A percentile compares a stretch with the other conserved stretches of the same genome.
Conservation (phyloP, 164 flowering plant genomes). For the Vitis amurensis region DNA sequence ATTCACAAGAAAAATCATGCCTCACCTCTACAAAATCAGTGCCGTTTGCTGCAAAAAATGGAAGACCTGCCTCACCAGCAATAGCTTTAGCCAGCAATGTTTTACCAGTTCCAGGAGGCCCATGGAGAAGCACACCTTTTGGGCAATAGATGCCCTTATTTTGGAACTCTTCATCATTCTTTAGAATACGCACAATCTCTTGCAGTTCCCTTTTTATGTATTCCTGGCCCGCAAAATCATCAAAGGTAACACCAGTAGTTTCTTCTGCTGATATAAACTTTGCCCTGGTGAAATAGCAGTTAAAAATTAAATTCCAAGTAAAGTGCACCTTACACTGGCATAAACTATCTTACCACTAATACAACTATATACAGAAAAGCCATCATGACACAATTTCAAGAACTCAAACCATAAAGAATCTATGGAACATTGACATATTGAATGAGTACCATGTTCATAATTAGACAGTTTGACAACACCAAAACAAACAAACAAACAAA, state of each 20-base stretch:
- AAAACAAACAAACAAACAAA: too few relatives aligned
- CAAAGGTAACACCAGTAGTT: conserved; percentile 86
- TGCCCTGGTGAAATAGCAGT: conserved; percentile 51
- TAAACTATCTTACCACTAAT: neutral
- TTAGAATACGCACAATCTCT: conserved; percentile 87
- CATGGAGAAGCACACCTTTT: conserved; percentile 96
- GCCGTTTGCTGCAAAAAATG: conserved; percentile 94
- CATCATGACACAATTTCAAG: too few relatives aligned
- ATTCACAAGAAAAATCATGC: neutral
- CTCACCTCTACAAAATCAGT: conserved; percentile 98
- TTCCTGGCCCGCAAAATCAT: conserved; percentile 99
- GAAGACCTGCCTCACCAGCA: conserved; percentile 99
- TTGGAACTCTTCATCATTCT: conserved; percentile 88
- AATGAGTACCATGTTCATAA: too few relatives aligned
- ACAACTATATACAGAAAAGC: too few relatives aligned
- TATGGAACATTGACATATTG: too few relatives aligned
- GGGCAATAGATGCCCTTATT: conserved; percentile 94
- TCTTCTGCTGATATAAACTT: conserved; percentile 98
- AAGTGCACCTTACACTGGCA: neutral
- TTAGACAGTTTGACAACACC: too few relatives aligned
- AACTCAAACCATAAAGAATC: too few relatives aligned
- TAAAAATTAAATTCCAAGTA: conserved; percentile 2
- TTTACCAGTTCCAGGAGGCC: conserved; percentile 99
- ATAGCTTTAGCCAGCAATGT: conserved; percentile 95
- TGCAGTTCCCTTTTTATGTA: conserved; percentile 91